phyloP scores from a whole-genome alignment of 306 rosid species.

The Ammopiptanthus mongolicus region DNA sequence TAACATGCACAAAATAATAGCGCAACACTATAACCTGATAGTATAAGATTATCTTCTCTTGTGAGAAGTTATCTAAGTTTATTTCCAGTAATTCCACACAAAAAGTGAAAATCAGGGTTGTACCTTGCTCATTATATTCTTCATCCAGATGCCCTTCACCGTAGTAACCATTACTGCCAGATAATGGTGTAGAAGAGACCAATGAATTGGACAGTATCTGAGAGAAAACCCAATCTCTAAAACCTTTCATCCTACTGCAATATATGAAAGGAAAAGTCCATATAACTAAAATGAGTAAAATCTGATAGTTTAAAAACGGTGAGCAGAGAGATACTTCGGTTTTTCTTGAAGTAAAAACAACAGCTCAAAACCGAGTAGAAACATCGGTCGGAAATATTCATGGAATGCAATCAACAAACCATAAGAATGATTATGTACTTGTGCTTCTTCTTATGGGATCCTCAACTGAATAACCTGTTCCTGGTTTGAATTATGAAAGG shows the following conservation, averaged over 20 bases:
- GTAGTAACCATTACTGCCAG: slow-evolving; percentile 46
- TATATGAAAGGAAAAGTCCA: slow-evolving; percentile 14
- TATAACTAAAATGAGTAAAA: slow-evolving; percentile 1
- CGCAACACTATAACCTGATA: background rate
- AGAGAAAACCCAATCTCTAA: slow-evolving; percentile 78
- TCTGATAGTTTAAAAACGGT: background rate
- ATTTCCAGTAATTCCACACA: background rate
- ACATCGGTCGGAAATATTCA: background rate
- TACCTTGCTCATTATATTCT: slow-evolving; percentile 68
- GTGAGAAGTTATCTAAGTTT: background rate
- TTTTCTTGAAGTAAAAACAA: background rate
- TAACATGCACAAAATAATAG: background rate
- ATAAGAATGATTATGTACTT: background rate
- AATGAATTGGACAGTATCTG: slow-evolving; percentile 71
- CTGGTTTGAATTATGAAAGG: background rate
- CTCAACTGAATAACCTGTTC: background rate
- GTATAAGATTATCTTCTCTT: background rate
- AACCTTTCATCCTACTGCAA: slow-evolving; percentile 72
- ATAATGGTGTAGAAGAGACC: slow-evolving; percentile 60
- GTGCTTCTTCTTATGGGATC: background rate
- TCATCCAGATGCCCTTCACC: slow-evolving; percentile 34
- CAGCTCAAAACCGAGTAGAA: background rate
- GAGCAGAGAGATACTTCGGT: background rate
- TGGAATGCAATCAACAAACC: background rate
- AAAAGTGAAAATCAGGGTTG: background rate